A percentile compares a stretch with the other conserved stretches of the same genome.
phyloP scores from a whole-genome alignment of 495 filamentous ascomycete species.

The Hypoxylon subgilvum region DNA sequence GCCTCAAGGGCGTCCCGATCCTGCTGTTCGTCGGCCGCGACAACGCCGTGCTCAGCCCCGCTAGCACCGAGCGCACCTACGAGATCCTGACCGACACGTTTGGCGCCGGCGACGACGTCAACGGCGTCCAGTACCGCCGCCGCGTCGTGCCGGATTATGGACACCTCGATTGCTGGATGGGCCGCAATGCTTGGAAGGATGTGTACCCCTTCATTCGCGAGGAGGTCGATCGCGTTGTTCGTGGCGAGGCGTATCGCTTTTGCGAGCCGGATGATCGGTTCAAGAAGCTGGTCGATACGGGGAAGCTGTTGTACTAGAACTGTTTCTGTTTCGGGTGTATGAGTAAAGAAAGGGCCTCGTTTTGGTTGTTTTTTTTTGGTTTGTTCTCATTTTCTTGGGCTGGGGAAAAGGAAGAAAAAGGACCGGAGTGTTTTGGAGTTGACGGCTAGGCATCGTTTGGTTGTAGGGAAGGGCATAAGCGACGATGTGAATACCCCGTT shows the following conservation, averaged over 20 bases:
- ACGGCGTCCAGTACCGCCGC: slow-evolving; percentile 56
- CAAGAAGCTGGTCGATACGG: slow-evolving; percentile 48
- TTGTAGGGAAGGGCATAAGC: too few relatives aligned
- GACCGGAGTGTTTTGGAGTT: too few relatives aligned
- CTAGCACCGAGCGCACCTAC: slow-evolving; percentile 64
- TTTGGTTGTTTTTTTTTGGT: too few relatives aligned
- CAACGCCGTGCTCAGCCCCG: slow-evolving; percentile 65
- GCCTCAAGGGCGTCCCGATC: slow-evolving; percentile 63
- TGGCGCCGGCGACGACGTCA: slow-evolving; percentile 40
- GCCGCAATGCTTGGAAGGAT: slow-evolving; percentile 64
- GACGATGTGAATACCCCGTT: too few relatives aligned
- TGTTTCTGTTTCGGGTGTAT: neutral
- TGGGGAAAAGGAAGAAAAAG: neutral
- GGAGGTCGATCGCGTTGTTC: slow-evolving; percentile 59
- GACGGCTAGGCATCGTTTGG: too few relatives aligned
- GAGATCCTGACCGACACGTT: slow-evolving; percentile 62
- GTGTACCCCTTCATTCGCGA: slow-evolving; percentile 65
- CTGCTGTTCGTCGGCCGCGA: slow-evolving; percentile 63
- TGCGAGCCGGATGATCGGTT: slow-evolving; percentile 50
- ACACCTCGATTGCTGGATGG: slow-evolving; percentile 73
- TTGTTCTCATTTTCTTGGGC: too few relatives aligned
- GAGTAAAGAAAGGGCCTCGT: neutral
- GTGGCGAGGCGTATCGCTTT: slow-evolving; percentile 48
- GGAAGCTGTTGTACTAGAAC: slow-evolving; percentile 47
- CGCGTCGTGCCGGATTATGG: slow-evolving; percentile 67